These are phyloP conservation scores for Reticulomyxa filosa DNA, from an alignment of 78 protist genomes.

Conservation along the genomic window DNA sequence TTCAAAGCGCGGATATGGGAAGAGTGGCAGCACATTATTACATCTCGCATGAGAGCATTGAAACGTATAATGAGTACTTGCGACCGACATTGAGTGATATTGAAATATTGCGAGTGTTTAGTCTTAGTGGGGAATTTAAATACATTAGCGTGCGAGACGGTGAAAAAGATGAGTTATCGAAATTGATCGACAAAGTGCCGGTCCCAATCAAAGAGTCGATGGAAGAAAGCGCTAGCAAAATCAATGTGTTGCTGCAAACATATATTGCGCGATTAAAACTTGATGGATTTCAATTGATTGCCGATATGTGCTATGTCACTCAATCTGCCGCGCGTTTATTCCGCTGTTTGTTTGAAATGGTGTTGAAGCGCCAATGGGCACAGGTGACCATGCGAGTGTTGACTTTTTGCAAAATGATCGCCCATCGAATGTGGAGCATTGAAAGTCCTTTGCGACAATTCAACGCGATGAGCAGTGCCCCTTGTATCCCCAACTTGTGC, in stretches of 20 bases:
- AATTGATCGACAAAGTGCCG: constrained; percentile 78
- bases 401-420: constrained; percentile 63
- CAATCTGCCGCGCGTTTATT: constrained; percentile 79
- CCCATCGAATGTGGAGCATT: constrained; percentile 74
- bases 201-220: constrained; percentile 67
- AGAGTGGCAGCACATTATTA: constrained; percentile 89
- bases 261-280: constrained; percentile 73
- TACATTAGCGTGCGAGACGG: constrained; percentile 75
- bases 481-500: constrained; percentile 39
- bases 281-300: constrained; percentile 77
- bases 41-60: constrained; percentile 46
- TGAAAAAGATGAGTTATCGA: constrained; percentile 74
- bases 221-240: constrained; percentile 47
- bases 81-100: constrained; percentile 60
- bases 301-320: constrained; percentile 95
- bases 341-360: constrained; percentile 82
- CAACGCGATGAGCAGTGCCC: background rate
- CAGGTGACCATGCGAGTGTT: constrained; percentile 46
- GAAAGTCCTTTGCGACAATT: constrained; percentile 91
- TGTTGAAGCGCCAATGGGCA: constrained; percentile 79
- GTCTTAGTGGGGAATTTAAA: constrained; percentile 59
- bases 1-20: constrained; percentile 75
- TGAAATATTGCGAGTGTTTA: constrained; percentile 66
- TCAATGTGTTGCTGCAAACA: constrained; percentile 88
- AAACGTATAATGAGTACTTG: constrained; percentile 53